These are phyloP conservation scores for Chaetomium tenue DNA, from an alignment of 495 filamentous ascomycete genomes.

Conservation along the genomic window DNA sequence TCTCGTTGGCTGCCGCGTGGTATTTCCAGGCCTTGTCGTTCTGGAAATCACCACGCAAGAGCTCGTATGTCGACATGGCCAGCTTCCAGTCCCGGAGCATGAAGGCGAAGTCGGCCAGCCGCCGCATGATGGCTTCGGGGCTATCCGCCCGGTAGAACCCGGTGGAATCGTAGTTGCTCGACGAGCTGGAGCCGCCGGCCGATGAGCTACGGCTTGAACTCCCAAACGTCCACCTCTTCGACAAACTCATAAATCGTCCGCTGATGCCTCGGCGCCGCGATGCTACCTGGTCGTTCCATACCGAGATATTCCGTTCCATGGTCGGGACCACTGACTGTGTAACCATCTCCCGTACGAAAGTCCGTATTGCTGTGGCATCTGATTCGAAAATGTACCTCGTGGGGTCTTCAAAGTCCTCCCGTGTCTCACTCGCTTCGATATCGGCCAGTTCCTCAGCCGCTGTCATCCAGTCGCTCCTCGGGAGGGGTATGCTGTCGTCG, in stretches of 20 bases:
- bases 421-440: conserved; percentile 57
- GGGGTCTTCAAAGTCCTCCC: conserved; percentile 66
- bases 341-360: conserved; percentile 87
- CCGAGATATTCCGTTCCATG: conserved; percentile 86
- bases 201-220: conserved; percentile 48
- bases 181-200: conserved; percentile 40
- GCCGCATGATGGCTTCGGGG: conserved; percentile 86
- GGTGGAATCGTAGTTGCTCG: conserved; percentile 74
- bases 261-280: conserved; percentile 81
- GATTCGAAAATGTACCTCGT: conserved; percentile 85
- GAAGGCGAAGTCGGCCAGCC: conserved; percentile 90
- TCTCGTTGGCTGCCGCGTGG: conserved; percentile 88
- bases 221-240: conserved; percentile 81
- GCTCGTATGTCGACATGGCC: conserved; percentile 85
- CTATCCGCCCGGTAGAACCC: conserved; percentile 82
- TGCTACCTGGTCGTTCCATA: conserved; percentile 98
- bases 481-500: conserved; percentile 82
- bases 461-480: conserved; percentile 81
- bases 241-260: conserved; percentile 88
- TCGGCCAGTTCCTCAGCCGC: conserved; percentile 79
- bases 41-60: conserved; percentile 80
- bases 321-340: conserved; percentile 88
- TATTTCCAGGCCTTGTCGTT: conserved; percentile 97
- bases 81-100: conserved; percentile 95
- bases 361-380: conserved; percentile 79